Evolutionary conservation across 2,329 filamentous ascomycete species (phyloP), one percentile per base, ranked within the genome.

Genomic region (Hypomyces rosellus): DNA sequence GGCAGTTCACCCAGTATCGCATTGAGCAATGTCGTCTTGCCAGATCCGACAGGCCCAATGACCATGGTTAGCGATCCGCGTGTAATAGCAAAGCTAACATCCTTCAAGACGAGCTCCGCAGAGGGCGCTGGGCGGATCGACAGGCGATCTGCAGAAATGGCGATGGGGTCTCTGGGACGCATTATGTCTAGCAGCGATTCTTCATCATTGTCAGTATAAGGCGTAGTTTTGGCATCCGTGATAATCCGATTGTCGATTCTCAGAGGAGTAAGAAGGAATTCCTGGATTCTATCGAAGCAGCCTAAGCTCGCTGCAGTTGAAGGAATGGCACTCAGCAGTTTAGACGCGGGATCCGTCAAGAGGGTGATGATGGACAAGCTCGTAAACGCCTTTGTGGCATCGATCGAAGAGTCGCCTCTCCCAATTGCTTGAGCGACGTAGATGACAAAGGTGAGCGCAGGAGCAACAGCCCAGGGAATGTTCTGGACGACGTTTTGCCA

Each of bases 381-480:
- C 5, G 59, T 61, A 12, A 58, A 61, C 1, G 54, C 54, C 38
- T 49, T 50, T 11, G 40, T 53, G 11, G 46, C 43, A 48, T 16
- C 55, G 55, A 54, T 9, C 18, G 40, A 1, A 38, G 34, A 14
- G 48, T 54, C 54, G 70, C 69, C 16, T 61, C 46, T 5, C 56
- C 11, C 69, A 58, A 11, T 72, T 58, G 37, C 59, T 51, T 51
- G 52, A 37, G 25, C 25, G 8, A 30, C 25, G 8, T 30, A 30
- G 6, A 30, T 30, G 6, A 30, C 25, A 11, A 30, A 30, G 9
- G 25, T 30, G 25, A 30, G 25, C 25, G 25, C 3, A 59, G 58
- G 22, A 70, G 52, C n/a, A 59, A 59, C 18, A 63, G 59, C 14
- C 62, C 61, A 8, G 72, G 61, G 1, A 5, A 30, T 30, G 25